Percentiles rank a stretch among this genome's conserved stretches.
These are phyloP conservation scores for Tolypocladium ophioglossoides DNA, from an alignment of 2,329 filamentous ascomycete genomes.

Conservation along the genomic window DNA sequence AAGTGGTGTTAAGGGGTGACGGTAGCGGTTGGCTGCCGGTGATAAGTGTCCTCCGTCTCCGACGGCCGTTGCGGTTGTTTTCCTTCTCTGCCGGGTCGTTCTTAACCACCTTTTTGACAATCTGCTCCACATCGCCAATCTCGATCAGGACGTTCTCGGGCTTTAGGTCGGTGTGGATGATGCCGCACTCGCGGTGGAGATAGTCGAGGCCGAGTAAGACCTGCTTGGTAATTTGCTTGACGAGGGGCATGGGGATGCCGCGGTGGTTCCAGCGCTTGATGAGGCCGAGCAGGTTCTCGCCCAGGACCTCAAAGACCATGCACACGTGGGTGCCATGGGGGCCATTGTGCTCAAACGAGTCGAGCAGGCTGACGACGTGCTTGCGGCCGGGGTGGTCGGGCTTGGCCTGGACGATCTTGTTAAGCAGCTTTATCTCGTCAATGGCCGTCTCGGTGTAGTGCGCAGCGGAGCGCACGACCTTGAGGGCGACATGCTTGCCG, in stretches of 20 bases:
- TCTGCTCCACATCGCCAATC: constrained; percentile 97
- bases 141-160: constrained; percentile 98
- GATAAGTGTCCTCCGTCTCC: constrained; percentile 85
- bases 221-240: constrained; percentile 98
- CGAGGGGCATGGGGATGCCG: constrained; percentile 89
- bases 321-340: constrained; percentile 95
- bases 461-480: constrained; percentile 92
- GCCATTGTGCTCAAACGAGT: constrained; percentile 96
- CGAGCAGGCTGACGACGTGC: constrained; percentile 90
- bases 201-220: constrained; percentile 93
- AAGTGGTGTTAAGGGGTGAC: constrained; percentile 86
- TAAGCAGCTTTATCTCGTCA: constrained; percentile 97
- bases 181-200: constrained; percentile 93
- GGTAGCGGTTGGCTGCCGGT: constrained; percentile 94
- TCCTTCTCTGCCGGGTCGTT: constrained; percentile 66
- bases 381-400: constrained; percentile 87
- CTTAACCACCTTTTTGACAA: constrained; percentile 92
- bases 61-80: constrained; percentile 82
- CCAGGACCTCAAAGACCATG: constrained; percentile 98
- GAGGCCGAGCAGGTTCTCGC: constrained; percentile 85
- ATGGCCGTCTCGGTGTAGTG: constrained; percentile 99
- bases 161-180: constrained; percentile 96
- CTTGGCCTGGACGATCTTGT: constrained; percentile 92
- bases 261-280: constrained; percentile 99
- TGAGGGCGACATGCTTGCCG: constrained; percentile 91